These are phyloP conservation scores for Neospermospora avenae DNA, from an alignment of 2,329 filamentous ascomycete genomes.

Conservation along the genomic window DNA sequence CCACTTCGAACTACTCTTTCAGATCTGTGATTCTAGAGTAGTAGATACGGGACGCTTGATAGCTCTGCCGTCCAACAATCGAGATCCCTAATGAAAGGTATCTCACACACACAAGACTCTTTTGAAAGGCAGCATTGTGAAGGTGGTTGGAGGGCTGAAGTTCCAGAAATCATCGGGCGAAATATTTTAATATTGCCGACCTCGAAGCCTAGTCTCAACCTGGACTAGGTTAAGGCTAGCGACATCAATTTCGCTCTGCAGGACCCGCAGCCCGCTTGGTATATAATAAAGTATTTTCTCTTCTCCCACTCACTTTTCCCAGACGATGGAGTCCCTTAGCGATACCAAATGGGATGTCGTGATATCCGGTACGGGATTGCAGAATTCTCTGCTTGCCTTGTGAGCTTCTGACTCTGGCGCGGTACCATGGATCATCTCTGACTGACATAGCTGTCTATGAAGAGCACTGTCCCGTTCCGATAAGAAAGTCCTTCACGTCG, in stretches of 20 bases:
- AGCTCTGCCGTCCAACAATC: conserved; percentile 59
- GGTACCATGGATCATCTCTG: conserved; percentile 49
- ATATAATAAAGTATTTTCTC: conserved; percentile 13
- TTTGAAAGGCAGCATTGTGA: conserved; percentile 34
- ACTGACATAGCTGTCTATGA: conserved; percentile 64
- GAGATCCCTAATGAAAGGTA: conserved; percentile 55
- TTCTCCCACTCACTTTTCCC: conserved; percentile 14
- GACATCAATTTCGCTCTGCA: conserved; percentile 12
- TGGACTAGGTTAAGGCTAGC: conserved; percentile 20
- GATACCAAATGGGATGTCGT: conserved; percentile 77
- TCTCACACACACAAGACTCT: conserved; percentile 38
- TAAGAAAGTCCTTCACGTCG: conserved; percentile 88
- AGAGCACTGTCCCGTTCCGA: conserved; percentile 90
- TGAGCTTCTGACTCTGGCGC: conserved; percentile 40
- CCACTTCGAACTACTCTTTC: conserved; percentile 82
- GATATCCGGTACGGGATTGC: conserved; percentile 73
- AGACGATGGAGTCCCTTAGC: conserved; percentile 67
- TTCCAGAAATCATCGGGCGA: conserved; percentile 31
- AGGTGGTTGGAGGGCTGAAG: conserved; percentile 41
- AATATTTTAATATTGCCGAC: not conserved
- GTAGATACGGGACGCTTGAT: conserved; percentile 78
- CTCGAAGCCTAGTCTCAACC: too few species aligned
- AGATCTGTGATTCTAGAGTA: conserved; percentile 71
- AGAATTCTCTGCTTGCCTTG: conserved; percentile 78
- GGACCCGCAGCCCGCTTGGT: not conserved